These are phyloP conservation scores for Mucor sp. DNA, from an alignment of 371 early-diverging fungal genomes.

Conservation along the genomic window DNA sequence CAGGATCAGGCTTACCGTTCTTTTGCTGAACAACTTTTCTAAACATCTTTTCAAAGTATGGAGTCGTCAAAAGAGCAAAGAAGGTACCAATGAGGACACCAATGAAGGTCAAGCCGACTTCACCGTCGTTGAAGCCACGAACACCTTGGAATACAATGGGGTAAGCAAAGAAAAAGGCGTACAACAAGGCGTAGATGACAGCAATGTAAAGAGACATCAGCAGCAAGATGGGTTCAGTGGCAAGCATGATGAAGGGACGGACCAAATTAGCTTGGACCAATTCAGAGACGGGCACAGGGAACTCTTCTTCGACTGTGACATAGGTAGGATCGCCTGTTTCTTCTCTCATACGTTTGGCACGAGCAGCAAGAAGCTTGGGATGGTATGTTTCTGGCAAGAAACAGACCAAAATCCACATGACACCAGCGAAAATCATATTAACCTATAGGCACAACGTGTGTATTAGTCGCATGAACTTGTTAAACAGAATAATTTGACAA, in stretches of 20 bases:
- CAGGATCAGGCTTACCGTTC: constrained; percentile 33
- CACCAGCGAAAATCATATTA: constrained; percentile 44
- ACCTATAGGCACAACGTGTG: constrained; percentile 15
- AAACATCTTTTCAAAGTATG: constrained; percentile 35
- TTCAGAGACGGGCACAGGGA: constrained; percentile 32
- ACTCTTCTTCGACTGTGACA: constrained; percentile 40
- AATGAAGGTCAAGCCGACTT: constrained; percentile 42
- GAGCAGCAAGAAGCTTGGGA: constrained; percentile 35
- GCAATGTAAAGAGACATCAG: constrained; percentile 47
- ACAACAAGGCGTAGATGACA: constrained; percentile 46
- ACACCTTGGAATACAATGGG: constrained; percentile 43
- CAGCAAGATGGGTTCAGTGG: constrained; percentile 43
- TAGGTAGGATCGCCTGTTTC: constrained; percentile 38
- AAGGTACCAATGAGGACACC: constrained; percentile 42
- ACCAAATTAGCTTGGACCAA: constrained; percentile 34
- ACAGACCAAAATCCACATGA: constrained; percentile 40
- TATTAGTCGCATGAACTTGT: no score
- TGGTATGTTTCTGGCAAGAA: constrained; percentile 48
- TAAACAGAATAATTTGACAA: background rate
- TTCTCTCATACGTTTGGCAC: constrained; percentile 30
- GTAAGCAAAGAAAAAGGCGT: constrained; percentile 49
- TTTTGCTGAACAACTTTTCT: background rate
- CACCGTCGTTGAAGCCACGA: constrained; percentile 39
- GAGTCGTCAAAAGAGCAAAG: constrained; percentile 39
- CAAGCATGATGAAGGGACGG: constrained; percentile 42